These are phyloP conservation scores for Sugiyamaella qingdaonensis DNA, from an alignment of 805 yeast species.

Conservation along the genomic window DNA sequence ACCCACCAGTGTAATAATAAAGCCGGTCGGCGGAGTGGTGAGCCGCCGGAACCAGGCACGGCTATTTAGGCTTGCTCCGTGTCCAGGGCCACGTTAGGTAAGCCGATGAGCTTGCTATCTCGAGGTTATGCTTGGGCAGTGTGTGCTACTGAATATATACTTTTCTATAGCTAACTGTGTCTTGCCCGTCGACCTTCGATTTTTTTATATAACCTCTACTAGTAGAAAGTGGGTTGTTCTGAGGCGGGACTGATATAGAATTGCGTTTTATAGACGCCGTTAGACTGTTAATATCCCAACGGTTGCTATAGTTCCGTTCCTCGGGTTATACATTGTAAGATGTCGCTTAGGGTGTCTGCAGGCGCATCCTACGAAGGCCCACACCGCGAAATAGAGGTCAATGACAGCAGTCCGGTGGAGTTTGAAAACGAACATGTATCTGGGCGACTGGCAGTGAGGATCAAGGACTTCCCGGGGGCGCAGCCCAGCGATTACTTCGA, in stretches of 20 bases:
- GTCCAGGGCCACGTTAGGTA: background rate
- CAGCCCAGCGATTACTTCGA: constrained; percentile 24
- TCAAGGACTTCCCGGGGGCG: constrained; percentile 47
- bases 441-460: constrained; percentile 37
- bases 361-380: constrained; percentile 19
- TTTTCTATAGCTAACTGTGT: no score
- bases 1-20: no score
- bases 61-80: background rate
- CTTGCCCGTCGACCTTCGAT: no score
- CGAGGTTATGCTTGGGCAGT: no score
- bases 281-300: background rate
- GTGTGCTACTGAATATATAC: no score
- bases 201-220: no score
- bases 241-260: no score
- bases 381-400: constrained; percentile 40
- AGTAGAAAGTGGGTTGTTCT: no score
- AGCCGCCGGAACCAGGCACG: background rate
- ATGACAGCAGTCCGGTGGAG: constrained; percentile 36
- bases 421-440: constrained; percentile 40
- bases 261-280: background rate
- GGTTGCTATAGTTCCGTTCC: background rate
- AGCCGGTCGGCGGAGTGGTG: background rate
- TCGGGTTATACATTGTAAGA: no score
- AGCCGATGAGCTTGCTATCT: background rate
- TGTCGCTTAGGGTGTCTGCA: constrained; percentile 16